Evolutionary conservation across 768 basidiomycete species (phyloP).

Genomic region (Lentinula sp.): DNA sequence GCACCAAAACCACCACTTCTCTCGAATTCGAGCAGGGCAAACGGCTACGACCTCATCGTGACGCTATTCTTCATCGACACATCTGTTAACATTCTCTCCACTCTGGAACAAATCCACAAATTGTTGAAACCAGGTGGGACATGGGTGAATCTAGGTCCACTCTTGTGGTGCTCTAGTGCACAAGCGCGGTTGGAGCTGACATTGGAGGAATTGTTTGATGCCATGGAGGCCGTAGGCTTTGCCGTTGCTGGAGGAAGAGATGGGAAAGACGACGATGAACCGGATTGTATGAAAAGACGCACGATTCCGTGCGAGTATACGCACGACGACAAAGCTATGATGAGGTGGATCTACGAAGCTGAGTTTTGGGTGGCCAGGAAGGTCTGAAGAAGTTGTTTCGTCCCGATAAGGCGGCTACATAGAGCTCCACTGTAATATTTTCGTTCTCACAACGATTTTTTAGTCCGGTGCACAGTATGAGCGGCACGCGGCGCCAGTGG

Average conservation of each 20-base stretch:
- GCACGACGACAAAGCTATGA: slow-evolving; percentile 55
- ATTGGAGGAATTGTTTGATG: slow-evolving; percentile 54
- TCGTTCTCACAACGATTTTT: not conserved
- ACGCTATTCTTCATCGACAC: slow-evolving; percentile 68
- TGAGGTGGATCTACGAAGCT: slow-evolving; percentile 62
- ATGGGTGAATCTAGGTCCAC: slow-evolving; percentile 70
- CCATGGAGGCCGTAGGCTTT: slow-evolving; percentile 54
- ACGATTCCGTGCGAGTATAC: slow-evolving; percentile 66
- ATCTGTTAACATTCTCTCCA: slow-evolving; percentile 44
- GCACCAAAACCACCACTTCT: not conserved
- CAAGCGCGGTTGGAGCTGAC: slow-evolving; percentile 52
- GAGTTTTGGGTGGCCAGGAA: slow-evolving; percentile 64
- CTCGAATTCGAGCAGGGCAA: slow-evolving; percentile 13
- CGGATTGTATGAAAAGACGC: slow-evolving; percentile 15
- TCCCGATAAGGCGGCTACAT: too few relatives aligned
- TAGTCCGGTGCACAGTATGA: too few relatives aligned
- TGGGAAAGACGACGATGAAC: slow-evolving; percentile 14
- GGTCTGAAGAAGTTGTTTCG: slow-evolving; percentile 10
- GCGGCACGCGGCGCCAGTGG: too few relatives aligned
- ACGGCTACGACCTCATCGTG: slow-evolving; percentile 53
- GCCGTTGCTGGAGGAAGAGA: slow-evolving; percentile 22
- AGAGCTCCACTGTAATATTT: not conserved
- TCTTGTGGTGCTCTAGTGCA: slow-evolving; percentile 56
- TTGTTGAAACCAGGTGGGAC: slow-evolving; percentile 56
- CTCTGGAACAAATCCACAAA: slow-evolving; percentile 49